A percentile compares a stretch with the other conserved stretches of the same genome.
These are phyloP conservation scores for Amesomyces nigricolor DNA, from an alignment of 2,329 filamentous ascomycete genomes.

Conservation along the genomic window DNA sequence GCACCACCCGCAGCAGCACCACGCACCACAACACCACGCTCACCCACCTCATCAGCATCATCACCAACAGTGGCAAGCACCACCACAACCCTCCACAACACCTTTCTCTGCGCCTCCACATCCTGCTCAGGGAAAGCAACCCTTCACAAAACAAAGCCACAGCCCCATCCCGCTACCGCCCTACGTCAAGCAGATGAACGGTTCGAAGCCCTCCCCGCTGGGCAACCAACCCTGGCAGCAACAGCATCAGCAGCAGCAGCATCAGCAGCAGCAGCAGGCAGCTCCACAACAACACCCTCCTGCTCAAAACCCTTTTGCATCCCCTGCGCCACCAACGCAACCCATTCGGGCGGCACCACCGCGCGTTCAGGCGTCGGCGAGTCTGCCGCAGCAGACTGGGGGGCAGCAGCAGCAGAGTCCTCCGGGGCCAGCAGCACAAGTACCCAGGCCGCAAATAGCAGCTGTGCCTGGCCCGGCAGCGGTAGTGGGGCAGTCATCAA, in stretches of 20 bases:
- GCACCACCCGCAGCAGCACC: too few relatives aligned
- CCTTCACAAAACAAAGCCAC: constrained; percentile 25
- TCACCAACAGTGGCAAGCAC: constrained; percentile 11
- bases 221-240: not conserved
- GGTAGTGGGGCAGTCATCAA: too few relatives aligned
- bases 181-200: constrained; percentile 20
- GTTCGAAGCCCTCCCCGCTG: constrained; percentile 13
- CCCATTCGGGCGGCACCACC: not conserved
- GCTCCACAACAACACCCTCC: not conserved
- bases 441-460: not conserved
- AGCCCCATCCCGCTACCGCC: constrained; percentile 26
- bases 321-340: not conserved
- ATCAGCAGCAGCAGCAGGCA: constrained; percentile 13
- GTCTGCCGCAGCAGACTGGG: too few relatives aligned
- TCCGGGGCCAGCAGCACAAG: not conserved
- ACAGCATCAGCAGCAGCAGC: not conserved
- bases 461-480: too few relatives aligned
- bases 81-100: constrained; percentile 9
- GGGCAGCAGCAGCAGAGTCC: too few relatives aligned
- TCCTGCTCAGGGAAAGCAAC: constrained; percentile 10
- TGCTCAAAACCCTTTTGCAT: not conserved
- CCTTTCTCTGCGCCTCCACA: constrained; percentile 2
- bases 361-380: not conserved
- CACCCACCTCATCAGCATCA: not conserved
- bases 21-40: too few relatives aligned